Conservation (phyloP, 106 monocot species). For the Phalaenopsis equestris region DNA sequence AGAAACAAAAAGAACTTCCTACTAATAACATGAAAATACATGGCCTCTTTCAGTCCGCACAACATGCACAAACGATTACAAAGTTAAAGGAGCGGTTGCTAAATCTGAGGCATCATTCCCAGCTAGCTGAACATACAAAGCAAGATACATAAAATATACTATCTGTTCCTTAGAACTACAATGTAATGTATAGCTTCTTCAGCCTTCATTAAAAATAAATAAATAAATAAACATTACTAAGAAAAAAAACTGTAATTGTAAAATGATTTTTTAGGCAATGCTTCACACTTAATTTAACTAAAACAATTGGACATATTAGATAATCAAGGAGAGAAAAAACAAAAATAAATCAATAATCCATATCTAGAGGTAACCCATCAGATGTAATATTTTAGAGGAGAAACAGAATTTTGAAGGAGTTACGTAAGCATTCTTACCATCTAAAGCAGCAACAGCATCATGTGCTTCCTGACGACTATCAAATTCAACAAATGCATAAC, state of each 20-base stretch:
- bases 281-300: background rate
- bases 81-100: background rate
- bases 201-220: background rate
- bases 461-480: conserved; percentile 10
- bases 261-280: background rate
- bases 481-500: conserved; percentile 18
- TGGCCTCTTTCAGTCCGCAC: background rate
- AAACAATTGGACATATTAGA: background rate
- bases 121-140: conserved; percentile 2
- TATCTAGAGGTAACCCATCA: background rate
- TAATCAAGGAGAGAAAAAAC: background rate
- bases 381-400: background rate
- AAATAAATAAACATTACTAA: background rate
- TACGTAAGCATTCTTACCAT: conserved; percentile 3
- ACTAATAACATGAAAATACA: background rate
- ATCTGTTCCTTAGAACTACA: background rate
- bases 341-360: background rate
- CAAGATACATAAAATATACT: background rate
- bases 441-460: conserved; percentile 16
- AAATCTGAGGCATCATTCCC: background rate
- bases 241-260: background rate
- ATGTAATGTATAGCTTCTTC: background rate
- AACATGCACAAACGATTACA: background rate
- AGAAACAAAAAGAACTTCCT: too few relatives aligned
- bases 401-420: background rate